Percentiles rank a stretch among this genome's conserved stretches.
Evolutionary conservation across 306 rosid species (phyloP).

Genomic region (Dalbergia oliveri): DNA sequence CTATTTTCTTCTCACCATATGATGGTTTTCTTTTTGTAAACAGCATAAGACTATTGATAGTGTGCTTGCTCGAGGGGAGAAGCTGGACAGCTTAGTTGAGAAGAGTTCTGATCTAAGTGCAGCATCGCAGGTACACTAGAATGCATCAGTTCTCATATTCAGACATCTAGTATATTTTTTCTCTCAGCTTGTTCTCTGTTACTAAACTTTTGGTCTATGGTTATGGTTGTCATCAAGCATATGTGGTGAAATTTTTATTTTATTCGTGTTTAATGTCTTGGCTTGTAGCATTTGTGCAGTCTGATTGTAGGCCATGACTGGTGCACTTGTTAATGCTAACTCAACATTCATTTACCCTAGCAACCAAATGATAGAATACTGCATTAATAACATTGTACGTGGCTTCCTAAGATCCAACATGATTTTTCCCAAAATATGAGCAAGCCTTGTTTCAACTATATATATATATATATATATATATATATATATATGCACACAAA

Average conservation of each 20-base stretch:
- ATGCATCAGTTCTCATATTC: background rate
- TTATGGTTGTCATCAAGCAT: constrained; percentile 5
- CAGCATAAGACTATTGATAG: constrained; percentile 99
- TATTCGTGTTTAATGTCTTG: constrained; percentile 22
- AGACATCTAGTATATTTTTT: background rate
- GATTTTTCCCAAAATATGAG: background rate
- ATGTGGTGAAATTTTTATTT: background rate
- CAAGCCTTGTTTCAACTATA: background rate
- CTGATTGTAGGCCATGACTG: background rate
- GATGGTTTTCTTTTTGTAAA: constrained; percentile 32
- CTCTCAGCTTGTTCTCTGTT: background rate
- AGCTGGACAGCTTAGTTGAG: constrained; percentile 95
- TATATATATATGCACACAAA: too few species aligned
- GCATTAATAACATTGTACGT: too few species aligned
- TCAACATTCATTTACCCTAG: background rate
- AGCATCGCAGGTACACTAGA: constrained; percentile 80
- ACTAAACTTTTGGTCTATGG: constrained; percentile 4
- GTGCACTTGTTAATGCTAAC: background rate
- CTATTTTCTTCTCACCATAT: constrained; percentile 23
- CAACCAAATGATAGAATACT: background rate
- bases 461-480: too few species aligned
- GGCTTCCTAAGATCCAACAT: background rate
- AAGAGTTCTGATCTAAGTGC: constrained; percentile 99
- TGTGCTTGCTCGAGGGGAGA: constrained; percentile 99
- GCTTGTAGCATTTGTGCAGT: background rate